These are phyloP conservation scores for Aspergillus sp. DNA, from an alignment of 2,329 filamentous ascomycete species.

Conservation along the genomic window DNA sequence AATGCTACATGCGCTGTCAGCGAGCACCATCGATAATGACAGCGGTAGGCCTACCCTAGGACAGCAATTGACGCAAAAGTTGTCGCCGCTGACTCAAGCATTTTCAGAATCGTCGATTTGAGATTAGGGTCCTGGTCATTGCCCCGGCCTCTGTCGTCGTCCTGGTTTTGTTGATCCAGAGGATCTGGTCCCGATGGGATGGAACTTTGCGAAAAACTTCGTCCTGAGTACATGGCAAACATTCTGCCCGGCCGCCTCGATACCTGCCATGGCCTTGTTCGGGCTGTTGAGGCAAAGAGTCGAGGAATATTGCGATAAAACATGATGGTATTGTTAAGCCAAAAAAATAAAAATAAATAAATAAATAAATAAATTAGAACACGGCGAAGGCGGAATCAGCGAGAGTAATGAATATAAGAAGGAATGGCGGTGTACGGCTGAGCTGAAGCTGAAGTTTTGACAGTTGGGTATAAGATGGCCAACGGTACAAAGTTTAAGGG, in stretches of 20 bases:
- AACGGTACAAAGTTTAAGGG: slow-evolving; percentile 14
- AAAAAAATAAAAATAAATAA: background rate
- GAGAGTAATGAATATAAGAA: background rate
- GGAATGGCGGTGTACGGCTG: slow-evolving; percentile 4
- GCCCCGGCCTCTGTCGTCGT: slow-evolving; percentile 31
- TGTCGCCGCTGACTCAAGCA: slow-evolving; percentile 75
- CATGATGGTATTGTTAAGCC: slow-evolving; percentile 8
- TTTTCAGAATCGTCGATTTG: slow-evolving; percentile 58
- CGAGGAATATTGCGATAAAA: slow-evolving; percentile 32
- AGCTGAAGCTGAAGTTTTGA: slow-evolving; percentile 2
- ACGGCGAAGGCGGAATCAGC: background rate
- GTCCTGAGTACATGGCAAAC: slow-evolving; percentile 22
- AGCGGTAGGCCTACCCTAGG: slow-evolving; percentile 56
- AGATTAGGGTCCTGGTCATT: slow-evolving; percentile 37
- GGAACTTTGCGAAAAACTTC: slow-evolving; percentile 31
- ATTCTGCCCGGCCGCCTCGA: slow-evolving; percentile 17
- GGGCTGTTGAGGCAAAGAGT: slow-evolving; percentile 25
- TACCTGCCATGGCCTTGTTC: slow-evolving; percentile 24
- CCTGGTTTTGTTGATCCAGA: slow-evolving; percentile 36
- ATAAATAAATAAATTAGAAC: background rate
- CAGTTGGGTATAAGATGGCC: slow-evolving; percentile 3
- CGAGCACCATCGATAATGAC: background rate
- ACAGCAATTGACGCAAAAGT: slow-evolving; percentile 76
- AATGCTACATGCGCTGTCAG: slow-evolving; percentile 38
- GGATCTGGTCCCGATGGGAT: slow-evolving; percentile 32